Evolutionary conservation across 345 rosid species (phyloP).

Genomic region (Corchorus olitorius): DNA sequence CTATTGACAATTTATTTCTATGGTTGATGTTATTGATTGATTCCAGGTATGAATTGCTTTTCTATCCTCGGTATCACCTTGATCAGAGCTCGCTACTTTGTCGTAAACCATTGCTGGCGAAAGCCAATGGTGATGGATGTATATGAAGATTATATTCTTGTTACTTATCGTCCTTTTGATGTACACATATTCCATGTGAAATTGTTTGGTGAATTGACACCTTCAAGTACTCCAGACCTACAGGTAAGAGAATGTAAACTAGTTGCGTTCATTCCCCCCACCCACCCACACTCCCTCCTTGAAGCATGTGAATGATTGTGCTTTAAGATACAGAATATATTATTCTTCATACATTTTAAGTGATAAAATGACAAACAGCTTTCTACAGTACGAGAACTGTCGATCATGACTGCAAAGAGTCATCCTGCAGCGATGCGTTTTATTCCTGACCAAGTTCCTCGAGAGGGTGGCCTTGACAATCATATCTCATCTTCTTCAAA

Average conservation of each 20-base stretch:
- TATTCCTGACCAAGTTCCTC: constrained; percentile 81
- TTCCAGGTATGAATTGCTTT: constrained; percentile 88
- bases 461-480: constrained; percentile 48
- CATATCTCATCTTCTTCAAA: constrained; percentile 56
- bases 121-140: constrained; percentile 99
- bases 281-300: too few relatives aligned
- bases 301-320: background rate
- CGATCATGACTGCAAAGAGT: constrained; percentile 99
- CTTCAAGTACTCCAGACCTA: constrained; percentile 70
- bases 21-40: constrained; percentile 15
- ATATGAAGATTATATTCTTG: constrained; percentile 80
- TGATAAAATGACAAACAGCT: constrained; percentile 99
- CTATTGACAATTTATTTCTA: constrained; percentile 8
- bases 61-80: constrained; percentile 96
- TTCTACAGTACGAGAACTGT: constrained; percentile 99
- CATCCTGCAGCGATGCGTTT: constrained; percentile 99
- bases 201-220: constrained; percentile 74
- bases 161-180: constrained; percentile 87
- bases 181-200: constrained; percentile 89
- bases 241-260: constrained; percentile 59
- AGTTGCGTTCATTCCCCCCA: constrained; percentile 17
- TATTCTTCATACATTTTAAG: constrained; percentile 74
- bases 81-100: constrained; percentile 91
- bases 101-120: constrained; percentile 81
- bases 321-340: constrained; percentile 17